Conservation (phyloP, 768 basidiomycete species). For the Naematelia aurantialba region DNA sequence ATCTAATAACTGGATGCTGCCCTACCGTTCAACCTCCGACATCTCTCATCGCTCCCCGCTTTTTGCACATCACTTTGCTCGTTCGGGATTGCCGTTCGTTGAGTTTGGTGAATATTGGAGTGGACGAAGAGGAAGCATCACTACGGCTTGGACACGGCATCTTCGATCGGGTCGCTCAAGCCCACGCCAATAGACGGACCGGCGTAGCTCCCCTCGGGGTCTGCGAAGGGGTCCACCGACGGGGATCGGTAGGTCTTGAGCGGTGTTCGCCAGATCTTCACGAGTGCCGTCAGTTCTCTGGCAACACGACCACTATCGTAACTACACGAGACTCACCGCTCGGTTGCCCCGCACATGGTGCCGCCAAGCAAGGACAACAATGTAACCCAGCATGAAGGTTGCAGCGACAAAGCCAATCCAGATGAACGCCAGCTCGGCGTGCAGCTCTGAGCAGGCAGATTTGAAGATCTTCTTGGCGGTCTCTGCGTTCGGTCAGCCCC, state of each 20-base stretch:
- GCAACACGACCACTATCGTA: too few species aligned
- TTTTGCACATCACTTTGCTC: too few species aligned
- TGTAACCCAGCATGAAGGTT: slow-evolving; percentile 13
- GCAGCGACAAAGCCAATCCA: slow-evolving; percentile 28
- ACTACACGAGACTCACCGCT: not conserved
- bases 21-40: too few species aligned
- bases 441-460: slow-evolving; percentile 24
- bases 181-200: slow-evolving; percentile 19
- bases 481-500: too few species aligned
- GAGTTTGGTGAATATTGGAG: too few species aligned
- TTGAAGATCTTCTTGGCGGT: slow-evolving; percentile 51
- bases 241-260: slow-evolving; percentile 3
- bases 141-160: too few species aligned
- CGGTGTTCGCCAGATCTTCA: slow-evolving; percentile 2
- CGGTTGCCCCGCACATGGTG: not conserved
- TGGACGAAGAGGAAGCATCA: too few species aligned
- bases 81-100: too few species aligned
- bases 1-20: too few species aligned
- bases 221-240: slow-evolving; percentile 21
- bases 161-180: too few species aligned
- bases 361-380: slow-evolving; percentile 14
- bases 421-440: slow-evolving; percentile 32
- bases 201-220: slow-evolving; percentile 15
- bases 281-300: not conserved
- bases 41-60: too few species aligned